phyloP scores from a whole-genome alignment of 2,329 filamentous ascomycete species.

The Bipolaris zeicola region DNA sequence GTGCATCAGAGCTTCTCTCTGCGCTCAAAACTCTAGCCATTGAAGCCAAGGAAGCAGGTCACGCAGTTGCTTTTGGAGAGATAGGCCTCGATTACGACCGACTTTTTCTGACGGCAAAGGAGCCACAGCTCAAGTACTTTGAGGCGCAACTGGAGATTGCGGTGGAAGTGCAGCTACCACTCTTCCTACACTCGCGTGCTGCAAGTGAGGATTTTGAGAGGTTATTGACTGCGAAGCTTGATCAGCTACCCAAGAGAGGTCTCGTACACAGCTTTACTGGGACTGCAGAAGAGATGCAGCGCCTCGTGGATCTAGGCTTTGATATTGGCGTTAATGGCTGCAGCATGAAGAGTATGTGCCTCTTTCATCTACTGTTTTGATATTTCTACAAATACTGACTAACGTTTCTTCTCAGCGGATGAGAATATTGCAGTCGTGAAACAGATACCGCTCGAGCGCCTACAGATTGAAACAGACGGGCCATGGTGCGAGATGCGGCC shows the following conservation, averaged over 20 bases:
- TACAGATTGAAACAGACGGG: constrained; percentile 97
- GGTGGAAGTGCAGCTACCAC: constrained; percentile 75
- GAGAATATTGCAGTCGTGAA: constrained; percentile 85
- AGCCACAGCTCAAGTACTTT: constrained; percentile 84
- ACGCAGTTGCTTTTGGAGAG: constrained; percentile 85
- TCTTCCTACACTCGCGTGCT: constrained; percentile 91
- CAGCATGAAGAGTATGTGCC: constrained; percentile 75
- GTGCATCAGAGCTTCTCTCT: constrained; percentile 59
- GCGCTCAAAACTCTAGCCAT: constrained; percentile 69
- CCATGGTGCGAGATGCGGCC: constrained; percentile 95
- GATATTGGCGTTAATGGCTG: constrained; percentile 97
- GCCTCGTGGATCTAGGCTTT: constrained; percentile 78
- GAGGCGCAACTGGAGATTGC: constrained; percentile 80
- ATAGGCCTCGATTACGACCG: constrained; percentile 97
- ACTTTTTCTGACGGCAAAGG: constrained; percentile 78
- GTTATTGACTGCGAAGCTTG: constrained; percentile 68
- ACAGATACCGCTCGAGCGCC: constrained; percentile 73
- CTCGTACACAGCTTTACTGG: constrained; percentile 97
- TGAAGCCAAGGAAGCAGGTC: constrained; percentile 60
- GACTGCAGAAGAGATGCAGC: constrained; percentile 80
- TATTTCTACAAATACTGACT: not conserved
- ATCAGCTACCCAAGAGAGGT: constrained; percentile 72
- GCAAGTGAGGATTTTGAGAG: constrained; percentile 78
- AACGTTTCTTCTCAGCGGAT: constrained; percentile 29
- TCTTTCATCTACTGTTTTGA: not conserved